Evolutionary conservation across 768 basidiomycete genomes (phyloP).

Genomic region (Termitomyces sp.): DNA sequence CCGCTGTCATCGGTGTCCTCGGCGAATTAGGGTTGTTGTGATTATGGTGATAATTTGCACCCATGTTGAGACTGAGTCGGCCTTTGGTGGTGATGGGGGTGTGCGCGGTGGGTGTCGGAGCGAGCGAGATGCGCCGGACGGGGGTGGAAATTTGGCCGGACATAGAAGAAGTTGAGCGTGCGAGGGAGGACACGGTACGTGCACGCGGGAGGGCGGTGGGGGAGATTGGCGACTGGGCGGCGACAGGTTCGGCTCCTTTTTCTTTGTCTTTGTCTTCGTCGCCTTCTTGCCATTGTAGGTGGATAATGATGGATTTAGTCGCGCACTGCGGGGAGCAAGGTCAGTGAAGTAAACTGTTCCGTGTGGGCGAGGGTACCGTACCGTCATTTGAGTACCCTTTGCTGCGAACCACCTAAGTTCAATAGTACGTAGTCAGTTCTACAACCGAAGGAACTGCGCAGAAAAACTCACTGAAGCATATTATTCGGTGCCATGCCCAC

Average conservation of each 20-base stretch:
- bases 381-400: conserved; percentile 90
- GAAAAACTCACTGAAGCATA: conserved; percentile 63
- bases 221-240: conserved; percentile 17
- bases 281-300: conserved; percentile 82
- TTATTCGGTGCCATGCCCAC: conserved; percentile 82
- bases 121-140: conserved; percentile 33
- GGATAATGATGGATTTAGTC: conserved; percentile 82
- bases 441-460: not conserved
- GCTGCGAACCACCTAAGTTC: conserved; percentile 78
- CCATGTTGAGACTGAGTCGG: conserved; percentile 34
- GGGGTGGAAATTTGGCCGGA: conserved; percentile 30
- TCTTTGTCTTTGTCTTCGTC: conserved; percentile 30
- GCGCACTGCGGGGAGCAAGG: conserved; percentile 58
- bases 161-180: conserved; percentile 49
- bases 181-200: conserved; percentile 49
- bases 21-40: not conserved
- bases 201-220: conserved; percentile 29
- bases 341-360: not conserved
- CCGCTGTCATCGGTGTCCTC: not conserved
- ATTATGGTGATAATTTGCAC: conserved; percentile 26
- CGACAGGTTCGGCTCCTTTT: conserved; percentile 14
- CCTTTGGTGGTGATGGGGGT: conserved; percentile 23
- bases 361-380: conserved; percentile 28
- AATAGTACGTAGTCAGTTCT: not conserved
- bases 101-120: conserved; percentile 16